Evolutionary conservation across 1,139 yeast species (phyloP), one percentile per base, ranked within the genome.

Genomic region (Yamadazyma sp.): DNA sequence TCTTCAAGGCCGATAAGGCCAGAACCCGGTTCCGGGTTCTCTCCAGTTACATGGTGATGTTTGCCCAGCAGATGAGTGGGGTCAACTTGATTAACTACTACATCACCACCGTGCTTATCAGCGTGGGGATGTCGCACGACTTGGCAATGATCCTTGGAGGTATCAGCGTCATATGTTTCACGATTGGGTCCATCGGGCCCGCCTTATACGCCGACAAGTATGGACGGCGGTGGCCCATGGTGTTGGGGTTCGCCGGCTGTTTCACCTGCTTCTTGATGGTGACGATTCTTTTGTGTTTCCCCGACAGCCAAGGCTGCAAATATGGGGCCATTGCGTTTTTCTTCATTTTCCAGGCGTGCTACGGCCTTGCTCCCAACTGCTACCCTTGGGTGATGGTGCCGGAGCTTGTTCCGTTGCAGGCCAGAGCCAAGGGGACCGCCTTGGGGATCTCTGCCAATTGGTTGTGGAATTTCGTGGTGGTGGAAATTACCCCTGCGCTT

Each of bases 51-150:
- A 61, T 84, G 52, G 53, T 62, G 49, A 59, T 66, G 49, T 45
- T 46, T 39, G 44, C 47, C 26, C 36, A 64, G 47, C 94, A 85
- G 63, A 72, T 85, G 50, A 79, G 87, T 41, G 95, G 94, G 72
- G 76, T 80, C 60, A 84, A 84, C 68, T 83, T 83, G 62, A 82
- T 86, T 68, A 83, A 84, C 73, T 85, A 84, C 69, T 85, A 84
- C 53, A 88, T 89, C 57, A 83, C 92, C 40, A 77, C 85, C 38
- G 75, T 84, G 50, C 84, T 85, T 45, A 64, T 77, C 62, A 89
- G 49, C 84, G 83, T 50, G 88, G 92, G 71, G 5, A 53, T 69
- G 57, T 46, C 55, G 25, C 56, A 69, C 49, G 61, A 68, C 45
- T 34, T 49, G 17, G 75, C 91, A 16, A 83, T 86, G 53, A 75